Conservation (phyloP, 2,329 filamentous ascomycete species). For the Proliferodiscus dingleyae region DNA sequence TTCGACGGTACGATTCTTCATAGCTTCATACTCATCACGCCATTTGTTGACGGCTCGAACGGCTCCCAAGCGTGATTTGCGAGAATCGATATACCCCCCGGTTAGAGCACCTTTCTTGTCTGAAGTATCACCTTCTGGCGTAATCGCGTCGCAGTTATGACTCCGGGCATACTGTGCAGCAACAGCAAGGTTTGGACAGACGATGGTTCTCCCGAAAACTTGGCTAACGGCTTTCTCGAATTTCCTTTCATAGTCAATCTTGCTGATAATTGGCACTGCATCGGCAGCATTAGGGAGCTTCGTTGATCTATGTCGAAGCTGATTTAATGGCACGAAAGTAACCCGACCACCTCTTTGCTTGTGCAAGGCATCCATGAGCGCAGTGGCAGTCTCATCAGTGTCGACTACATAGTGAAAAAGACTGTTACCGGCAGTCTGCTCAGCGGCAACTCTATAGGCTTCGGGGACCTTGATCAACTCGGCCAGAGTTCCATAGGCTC, state of each 20-base stretch:
- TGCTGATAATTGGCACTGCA: slow-evolving; percentile 80
- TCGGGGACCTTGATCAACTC: slow-evolving; percentile 88
- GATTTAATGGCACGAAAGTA: slow-evolving; percentile 90
- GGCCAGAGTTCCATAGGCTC: slow-evolving; percentile 87
- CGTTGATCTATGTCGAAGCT: slow-evolving; percentile 63
- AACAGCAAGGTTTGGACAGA: slow-evolving; percentile 84
- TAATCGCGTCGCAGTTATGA: slow-evolving; percentile 89
- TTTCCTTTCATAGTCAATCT: slow-evolving; percentile 69
- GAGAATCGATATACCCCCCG: slow-evolving; percentile 86
- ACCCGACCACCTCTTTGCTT: slow-evolving; percentile 77
- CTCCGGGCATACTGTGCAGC: slow-evolving; percentile 89
- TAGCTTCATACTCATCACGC: slow-evolving; percentile 67
- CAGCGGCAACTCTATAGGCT: slow-evolving; percentile 79
- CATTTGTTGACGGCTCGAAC: slow-evolving; percentile 71
- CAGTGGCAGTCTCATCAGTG: slow-evolving; percentile 79
- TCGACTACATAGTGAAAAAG: slow-evolving; percentile 97
- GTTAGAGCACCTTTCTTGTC: slow-evolving; percentile 95
- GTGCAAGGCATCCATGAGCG: slow-evolving; percentile 73
- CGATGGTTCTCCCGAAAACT: slow-evolving; percentile 91
- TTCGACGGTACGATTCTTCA: slow-evolving; percentile 58
- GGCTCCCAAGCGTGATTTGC: slow-evolving; percentile 80
- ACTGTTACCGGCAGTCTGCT: slow-evolving; percentile 87
- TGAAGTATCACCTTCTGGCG: slow-evolving; percentile 87
- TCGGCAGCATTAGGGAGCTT: slow-evolving; percentile 84
- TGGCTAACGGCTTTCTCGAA: slow-evolving; percentile 88